Evolutionary conservation across 1,284 basidiomycete species (phyloP).

Genomic region (Porodaedalea pini): DNA sequence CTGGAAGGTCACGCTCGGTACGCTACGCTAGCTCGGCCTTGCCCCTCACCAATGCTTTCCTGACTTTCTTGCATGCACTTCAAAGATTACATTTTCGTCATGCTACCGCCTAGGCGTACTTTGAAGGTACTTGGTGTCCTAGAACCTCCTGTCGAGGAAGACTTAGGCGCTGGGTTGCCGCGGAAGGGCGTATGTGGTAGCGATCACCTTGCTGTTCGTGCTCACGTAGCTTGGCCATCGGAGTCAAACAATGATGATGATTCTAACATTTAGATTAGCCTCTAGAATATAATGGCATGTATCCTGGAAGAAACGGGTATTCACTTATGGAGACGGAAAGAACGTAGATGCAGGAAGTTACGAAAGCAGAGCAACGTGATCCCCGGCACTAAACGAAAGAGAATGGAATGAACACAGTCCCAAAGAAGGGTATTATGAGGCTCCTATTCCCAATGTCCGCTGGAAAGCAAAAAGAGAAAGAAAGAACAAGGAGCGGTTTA

Average conservation of each 20-base stretch:
- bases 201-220: conserved; percentile 81
- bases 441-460: neutral
- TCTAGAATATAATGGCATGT: neutral
- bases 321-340: neutral
- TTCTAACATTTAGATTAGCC: neutral
- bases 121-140: conserved; percentile 60
- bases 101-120: conserved; percentile 41
- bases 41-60: conserved; percentile 10
- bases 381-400: neutral
- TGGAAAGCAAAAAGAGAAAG: neutral
- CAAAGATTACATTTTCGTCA: conserved; percentile 83
- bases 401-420: neutral
- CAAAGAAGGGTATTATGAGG: conserved; percentile 7
- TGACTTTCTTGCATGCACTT: conserved; percentile 5
- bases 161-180: conserved; percentile 77
- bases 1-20: conserved; percentile 80
- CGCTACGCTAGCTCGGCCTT: conserved; percentile 12
- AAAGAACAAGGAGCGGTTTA: neutral
- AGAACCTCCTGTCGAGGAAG: conserved; percentile 57
- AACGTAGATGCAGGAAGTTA: neutral
- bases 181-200: conserved; percentile 76
- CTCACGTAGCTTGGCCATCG: conserved; percentile 42
- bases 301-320: neutral
- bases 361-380: neutral
- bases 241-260: neutral